Evolutionary conservation across 2,329 filamentous ascomycete genomes (phyloP).

Genomic region (Zymoseptoria brevis): DNA sequence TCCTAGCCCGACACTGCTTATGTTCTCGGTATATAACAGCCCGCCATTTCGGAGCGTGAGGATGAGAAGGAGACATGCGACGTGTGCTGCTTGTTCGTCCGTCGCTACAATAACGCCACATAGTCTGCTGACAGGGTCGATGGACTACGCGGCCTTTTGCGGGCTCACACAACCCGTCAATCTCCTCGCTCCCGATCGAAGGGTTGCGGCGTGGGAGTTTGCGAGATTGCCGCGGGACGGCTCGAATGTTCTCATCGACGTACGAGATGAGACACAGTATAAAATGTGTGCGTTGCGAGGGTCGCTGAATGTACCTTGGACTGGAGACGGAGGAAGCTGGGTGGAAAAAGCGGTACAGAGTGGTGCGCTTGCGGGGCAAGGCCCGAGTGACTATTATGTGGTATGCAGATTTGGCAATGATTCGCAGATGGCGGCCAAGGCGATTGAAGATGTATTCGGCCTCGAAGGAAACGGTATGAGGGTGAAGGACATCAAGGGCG

Average conservation of each 20-base stretch:
- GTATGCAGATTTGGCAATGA: slow-evolving; percentile 72
- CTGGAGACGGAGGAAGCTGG: slow-evolving; percentile 37
- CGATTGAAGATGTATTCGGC: slow-evolving; percentile 55
- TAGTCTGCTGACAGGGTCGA: slow-evolving; percentile 53
- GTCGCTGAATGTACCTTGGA: slow-evolving; percentile 68
- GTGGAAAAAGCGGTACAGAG: slow-evolving; percentile 20
- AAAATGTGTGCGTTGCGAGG: slow-evolving; percentile 68
- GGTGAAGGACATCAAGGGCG: slow-evolving; percentile 64
- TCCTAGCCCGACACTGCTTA: slow-evolving; percentile 36
- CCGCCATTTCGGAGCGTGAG: slow-evolving; percentile 65
- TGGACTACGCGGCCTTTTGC: slow-evolving; percentile 85
- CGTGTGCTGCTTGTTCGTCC: slow-evolving; percentile 70
- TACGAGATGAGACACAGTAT: slow-evolving; percentile 77
- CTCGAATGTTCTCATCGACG: slow-evolving; percentile 63
- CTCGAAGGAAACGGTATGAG: slow-evolving; percentile 36
- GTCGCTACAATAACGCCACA: slow-evolving; percentile 55
- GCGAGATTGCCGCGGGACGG: slow-evolving; percentile 26
- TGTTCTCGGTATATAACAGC: slow-evolving; percentile 49
- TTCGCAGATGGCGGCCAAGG: slow-evolving; percentile 61
- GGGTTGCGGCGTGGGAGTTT: slow-evolving; percentile 60
- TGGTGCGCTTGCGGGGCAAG: slow-evolving; percentile 14
- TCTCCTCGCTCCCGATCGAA: slow-evolving; percentile 54
- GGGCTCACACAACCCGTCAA: slow-evolving; percentile 51
- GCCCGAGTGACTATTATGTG: slow-evolving; percentile 43
- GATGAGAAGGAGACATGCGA: slow-evolving; percentile 59